Base-by-base conservation (phyloP, 106 monocot genomes). In the Amphibolis antarctica region DNA sequence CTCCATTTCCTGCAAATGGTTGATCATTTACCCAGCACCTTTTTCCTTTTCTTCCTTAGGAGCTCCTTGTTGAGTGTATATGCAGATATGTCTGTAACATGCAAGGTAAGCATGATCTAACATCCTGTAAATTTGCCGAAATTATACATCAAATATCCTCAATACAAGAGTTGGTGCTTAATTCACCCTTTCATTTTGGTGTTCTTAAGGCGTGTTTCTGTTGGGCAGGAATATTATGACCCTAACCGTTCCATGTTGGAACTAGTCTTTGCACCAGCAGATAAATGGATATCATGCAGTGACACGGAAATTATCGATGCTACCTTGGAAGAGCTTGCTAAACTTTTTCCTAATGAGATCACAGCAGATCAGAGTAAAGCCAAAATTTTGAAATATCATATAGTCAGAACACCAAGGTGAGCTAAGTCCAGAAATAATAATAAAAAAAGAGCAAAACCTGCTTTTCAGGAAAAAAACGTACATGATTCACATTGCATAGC, bases 351-450 rank as follows among this genome's bases (percentile, higher is more conserved):
- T 71, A 83, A 98, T 28, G 91, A 98, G 72, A 91, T 98, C 68
- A 73, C 98, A 55, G 91, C 85, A 6, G 98, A 98, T 77, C 91
- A 98, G 64, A 91, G 85, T 63, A 98, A 91, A 79, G 98, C 91
- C 63, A 98, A 91, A 71, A 91, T 98, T 63, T 36, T 98, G 18
- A 98, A 98, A 66, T 91, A 98, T 66, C 82, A 85, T 69, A 70
- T 98, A 22, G 82, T 98, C 46, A 98, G 88, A 67, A 98, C 98
- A 64, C 98, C 98, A 66, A 82, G 86, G 98, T 98, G 48, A 73
- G 68, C 11, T 21, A 55, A 12, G 13, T 71, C 19, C 3, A 12
- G 24, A 23, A 55, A 20, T 55, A 1, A n/a, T n/a, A n/a, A n/a
- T n/a, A n/a, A n/a, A n/a, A 3, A 55, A 21, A 55, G 9, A 4